phyloP scores from a whole-genome alignment of 768 basidiomycete genomes.

The Tulasnella calospora region DNA sequence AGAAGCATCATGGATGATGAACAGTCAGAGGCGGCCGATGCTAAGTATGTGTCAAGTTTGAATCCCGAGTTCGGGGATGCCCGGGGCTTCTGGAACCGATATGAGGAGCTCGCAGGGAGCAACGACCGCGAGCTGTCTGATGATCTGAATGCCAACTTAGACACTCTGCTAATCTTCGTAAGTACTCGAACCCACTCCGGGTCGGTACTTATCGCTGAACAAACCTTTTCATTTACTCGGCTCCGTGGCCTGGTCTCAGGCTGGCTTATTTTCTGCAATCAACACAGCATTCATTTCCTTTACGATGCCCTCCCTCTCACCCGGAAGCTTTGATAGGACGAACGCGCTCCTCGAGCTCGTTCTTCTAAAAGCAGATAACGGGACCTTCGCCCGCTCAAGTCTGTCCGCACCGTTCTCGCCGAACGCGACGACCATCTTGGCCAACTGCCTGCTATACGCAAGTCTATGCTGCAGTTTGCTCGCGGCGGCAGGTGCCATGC shows the following conservation, averaged over 20 bases:
- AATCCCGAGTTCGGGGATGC: background rate
- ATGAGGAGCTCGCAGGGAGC: background rate
- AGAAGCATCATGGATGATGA: background rate
- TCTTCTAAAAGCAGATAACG: background rate
- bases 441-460: background rate
- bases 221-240: background rate
- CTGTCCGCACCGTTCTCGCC: background rate
- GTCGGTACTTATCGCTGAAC: background rate
- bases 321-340: background rate
- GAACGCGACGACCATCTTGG: background rate
- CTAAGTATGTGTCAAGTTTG: background rate
- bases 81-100: background rate
- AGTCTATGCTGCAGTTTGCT: conserved; percentile 19
- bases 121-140: background rate
- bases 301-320: background rate
- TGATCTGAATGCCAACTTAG: background rate
- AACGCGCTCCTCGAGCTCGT: conserved; percentile 12
- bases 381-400: background rate
- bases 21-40: background rate
- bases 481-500: conserved; percentile 9
- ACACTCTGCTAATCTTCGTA: background rate
- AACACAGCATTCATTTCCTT: conserved; percentile 16
- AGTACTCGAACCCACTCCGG: background rate
- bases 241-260: background rate
- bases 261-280: conserved; percentile 18